These are phyloP conservation scores for Cinchona pubescens DNA, from an alignment of 257 asterid species.

Conservation along the genomic window DNA sequence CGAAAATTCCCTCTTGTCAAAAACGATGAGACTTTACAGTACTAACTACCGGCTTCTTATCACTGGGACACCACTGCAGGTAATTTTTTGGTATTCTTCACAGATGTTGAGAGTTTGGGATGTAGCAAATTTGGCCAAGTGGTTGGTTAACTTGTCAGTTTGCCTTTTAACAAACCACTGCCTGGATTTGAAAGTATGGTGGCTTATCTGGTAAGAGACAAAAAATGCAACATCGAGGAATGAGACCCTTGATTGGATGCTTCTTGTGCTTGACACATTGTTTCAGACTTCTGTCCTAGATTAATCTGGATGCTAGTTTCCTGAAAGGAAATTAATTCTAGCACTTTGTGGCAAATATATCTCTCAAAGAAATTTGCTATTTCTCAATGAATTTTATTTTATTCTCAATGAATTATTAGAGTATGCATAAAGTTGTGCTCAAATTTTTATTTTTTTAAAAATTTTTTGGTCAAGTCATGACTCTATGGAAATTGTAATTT, in stretches of 20 bases:
- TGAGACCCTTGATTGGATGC: neutral
- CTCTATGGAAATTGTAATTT: neutral
- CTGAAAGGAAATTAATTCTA: neutral
- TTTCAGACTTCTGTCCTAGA: neutral
- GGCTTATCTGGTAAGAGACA: neutral
- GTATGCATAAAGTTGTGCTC: neutral
- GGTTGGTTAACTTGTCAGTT: neutral
- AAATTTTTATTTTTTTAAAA: neutral
- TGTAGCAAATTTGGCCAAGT: neutral
- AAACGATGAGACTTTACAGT: slow-evolving; percentile 86
- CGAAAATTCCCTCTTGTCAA: slow-evolving; percentile 92
- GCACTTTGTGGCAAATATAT: neutral
- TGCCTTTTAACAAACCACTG: neutral
- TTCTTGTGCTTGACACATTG: neutral
- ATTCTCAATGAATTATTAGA: neutral
- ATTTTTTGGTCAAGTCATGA: neutral
- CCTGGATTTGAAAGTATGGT: neutral
- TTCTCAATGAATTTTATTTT: neutral
- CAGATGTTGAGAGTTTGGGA: neutral
- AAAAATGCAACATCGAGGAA: neutral
- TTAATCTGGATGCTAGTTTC: neutral
- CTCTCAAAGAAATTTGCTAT: neutral
- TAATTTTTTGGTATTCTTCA: slow-evolving; percentile 16
- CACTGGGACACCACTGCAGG: slow-evolving; percentile 99
- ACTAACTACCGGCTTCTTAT: slow-evolving; percentile 93